Base-by-base conservation (phyloP, 2,329 filamentous ascomycete species). In the Botrytis galanthina region DNA sequence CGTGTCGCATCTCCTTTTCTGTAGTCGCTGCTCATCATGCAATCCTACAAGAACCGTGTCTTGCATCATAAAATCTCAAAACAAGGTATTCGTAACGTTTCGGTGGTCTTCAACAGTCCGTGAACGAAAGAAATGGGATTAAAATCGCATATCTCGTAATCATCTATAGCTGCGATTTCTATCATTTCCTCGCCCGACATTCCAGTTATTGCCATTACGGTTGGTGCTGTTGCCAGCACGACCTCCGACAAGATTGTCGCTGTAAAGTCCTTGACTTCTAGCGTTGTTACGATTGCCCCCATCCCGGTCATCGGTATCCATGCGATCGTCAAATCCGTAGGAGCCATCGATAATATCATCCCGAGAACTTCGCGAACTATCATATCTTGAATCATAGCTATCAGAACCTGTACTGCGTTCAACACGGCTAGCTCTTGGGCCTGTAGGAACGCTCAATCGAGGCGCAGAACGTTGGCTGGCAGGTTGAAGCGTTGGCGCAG, bases 281-380 rank as follows among this genome's bases (percentile, higher is more conserved):
- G 48, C n/a, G n/a, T 70, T 63, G 39, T 61, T 61, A 44, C 75
- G 61, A 35, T 67, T 60, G 26, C 75, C 59, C 14, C 74, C 73
- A 22, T 79, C 73, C 22, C 66, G 68, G 44, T 80, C 77, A 71
- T 82, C 78, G 0, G 77, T 80, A 5, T 81, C 80, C 80, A 82
- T 81, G 9, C 77, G 76, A 71, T 81, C 79, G 6, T 80, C 78
- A 71, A 82, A 82, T 20, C 81, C 81, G 70, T 81, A 81, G 59
- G 80, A 78, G 7, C 81, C 81, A 75, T 82, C 81, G 54, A 80
- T 75, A 26, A 82, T 73, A 32, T 81, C 80, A 20, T 80, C 78
- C 39, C 79, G 44, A 37, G 44, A 32, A 63, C 44, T 61, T 61
- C 63, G 64, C 72, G 76, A 73, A 18, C 75, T 76, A 35, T 77